phyloP scores from a whole-genome alignment of 2,329 filamentous ascomycete species.

The Teratosphaeria destructans region DNA sequence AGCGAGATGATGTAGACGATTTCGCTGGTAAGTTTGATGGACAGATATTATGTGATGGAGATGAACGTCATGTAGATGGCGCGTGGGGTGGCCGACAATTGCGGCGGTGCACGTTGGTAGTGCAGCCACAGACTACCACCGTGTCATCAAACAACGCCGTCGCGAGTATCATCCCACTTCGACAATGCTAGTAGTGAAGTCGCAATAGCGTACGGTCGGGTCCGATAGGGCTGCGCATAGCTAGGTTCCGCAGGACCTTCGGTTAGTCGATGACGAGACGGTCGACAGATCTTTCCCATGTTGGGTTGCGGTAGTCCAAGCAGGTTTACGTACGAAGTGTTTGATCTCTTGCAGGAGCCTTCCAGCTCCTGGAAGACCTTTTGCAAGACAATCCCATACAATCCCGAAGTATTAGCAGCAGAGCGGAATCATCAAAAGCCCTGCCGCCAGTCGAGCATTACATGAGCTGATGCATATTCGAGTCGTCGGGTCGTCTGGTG shows the following conservation, averaged over 20 bases:
- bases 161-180: neutral
- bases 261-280: neutral
- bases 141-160: neutral
- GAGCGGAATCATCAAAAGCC: neutral
- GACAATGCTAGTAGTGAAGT: neutral
- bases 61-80: neutral
- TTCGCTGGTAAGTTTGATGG: neutral
- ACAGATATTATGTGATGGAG: neutral
- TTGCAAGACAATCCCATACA: neutral
- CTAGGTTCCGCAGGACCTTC: neutral
- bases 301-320: neutral
- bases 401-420: neutral
- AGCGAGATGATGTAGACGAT: constrained; percentile 30
- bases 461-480: neutral
- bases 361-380: no score
- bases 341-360: no score
- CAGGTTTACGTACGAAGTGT: neutral
- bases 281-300: neutral
- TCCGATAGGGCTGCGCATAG: neutral
- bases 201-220: neutral
- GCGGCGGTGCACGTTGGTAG: neutral
- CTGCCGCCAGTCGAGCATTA: neutral
- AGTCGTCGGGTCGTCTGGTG: neutral
- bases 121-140: neutral
- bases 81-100: neutral